A percentile compares a stretch with the other conserved stretches of the same genome.
Evolutionary conservation across 306 rosid species (phyloP).

Genomic region (Purshia tridentata): DNA sequence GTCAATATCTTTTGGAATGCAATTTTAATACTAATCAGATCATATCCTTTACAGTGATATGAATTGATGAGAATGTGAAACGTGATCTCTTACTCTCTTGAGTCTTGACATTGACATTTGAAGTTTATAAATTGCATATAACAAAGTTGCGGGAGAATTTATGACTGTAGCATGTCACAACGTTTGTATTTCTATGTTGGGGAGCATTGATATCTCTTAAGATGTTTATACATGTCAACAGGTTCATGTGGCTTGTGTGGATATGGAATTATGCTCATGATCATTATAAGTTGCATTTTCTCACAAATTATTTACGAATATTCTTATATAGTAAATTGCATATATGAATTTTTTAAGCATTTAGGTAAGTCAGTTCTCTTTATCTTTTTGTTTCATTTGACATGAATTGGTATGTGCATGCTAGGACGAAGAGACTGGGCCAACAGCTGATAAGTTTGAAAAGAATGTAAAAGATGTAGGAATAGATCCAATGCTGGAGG

Average conservation of each 20-base stretch:
- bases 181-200: not conserved
- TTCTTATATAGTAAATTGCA: not conserved
- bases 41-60: not conserved
- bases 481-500: conserved; percentile 57
- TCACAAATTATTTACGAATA: not conserved
- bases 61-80: conserved; percentile 10
- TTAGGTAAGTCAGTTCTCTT: not conserved
- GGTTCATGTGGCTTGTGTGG: not conserved
- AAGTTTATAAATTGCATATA: not conserved
- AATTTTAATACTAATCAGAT: not conserved
- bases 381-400: not conserved
- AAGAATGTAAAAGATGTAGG: conserved; percentile 59
- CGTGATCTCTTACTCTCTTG: not conserved
- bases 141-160: not conserved
- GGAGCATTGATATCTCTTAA: not conserved
- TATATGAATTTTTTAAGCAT: not conserved
- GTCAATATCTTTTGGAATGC: not conserved
- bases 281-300: not conserved
- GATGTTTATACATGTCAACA: not conserved
- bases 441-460: conserved; percentile 24
- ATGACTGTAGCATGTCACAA: not conserved
- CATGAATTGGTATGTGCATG: conserved; percentile 19
- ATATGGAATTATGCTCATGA: not conserved
- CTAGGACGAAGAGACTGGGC: conserved; percentile 51
- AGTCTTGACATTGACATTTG: not conserved